Evolutionary conservation across 495 filamentous ascomycete genomes (phyloP), one percentile per base, ranked within the genome.

Genomic region (Lasiosphaeris hirsuta): DNA sequence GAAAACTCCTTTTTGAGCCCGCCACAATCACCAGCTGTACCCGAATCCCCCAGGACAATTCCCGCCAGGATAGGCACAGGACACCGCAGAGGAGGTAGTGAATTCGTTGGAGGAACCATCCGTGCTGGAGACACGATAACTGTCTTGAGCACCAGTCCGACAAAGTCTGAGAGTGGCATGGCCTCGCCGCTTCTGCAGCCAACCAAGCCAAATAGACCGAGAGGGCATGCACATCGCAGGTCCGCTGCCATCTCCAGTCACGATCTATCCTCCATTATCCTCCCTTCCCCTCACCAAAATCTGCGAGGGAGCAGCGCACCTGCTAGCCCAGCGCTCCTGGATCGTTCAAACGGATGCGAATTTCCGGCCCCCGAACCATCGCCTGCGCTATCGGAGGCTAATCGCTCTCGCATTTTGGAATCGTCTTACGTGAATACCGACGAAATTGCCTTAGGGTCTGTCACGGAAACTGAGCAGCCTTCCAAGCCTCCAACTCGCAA

Each of bases 171-270:
- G 19, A 81, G 80, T 48, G 70, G 78, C 33, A 74, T 80, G 59
- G 72, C 76, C 5, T 75, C 84, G 50, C 69, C 75, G 48, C 72
- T 73, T 35, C 60, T 83, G 23, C 68, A 78, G 58, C 68, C 78
- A 34, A 74, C 80, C 37, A 75, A 72, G n/a, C 72, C 79, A 9
- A 57, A 69, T 30, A 75, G 77, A 33, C 76, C 82, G 54, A 81
- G 88, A 63, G 84, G 89, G 15, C 92, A 96, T 72, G 86, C 86
- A 10, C 92, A 96, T 74, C 83, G 90, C 49, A 83, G 92, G 56
- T 95, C 90, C n/a, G 86, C 83, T 36, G 92, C 92, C 1, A 85
- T 96, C 10, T 94, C 90, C n/a, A 86, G 80, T 58, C 85, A 91
- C 57, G 92, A 96, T 72, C 69, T 95, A 4, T 62, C 69, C 7